Conservation (phyloP, 352 stramenopile genomes). For the Globisporangium canariense region DNA sequence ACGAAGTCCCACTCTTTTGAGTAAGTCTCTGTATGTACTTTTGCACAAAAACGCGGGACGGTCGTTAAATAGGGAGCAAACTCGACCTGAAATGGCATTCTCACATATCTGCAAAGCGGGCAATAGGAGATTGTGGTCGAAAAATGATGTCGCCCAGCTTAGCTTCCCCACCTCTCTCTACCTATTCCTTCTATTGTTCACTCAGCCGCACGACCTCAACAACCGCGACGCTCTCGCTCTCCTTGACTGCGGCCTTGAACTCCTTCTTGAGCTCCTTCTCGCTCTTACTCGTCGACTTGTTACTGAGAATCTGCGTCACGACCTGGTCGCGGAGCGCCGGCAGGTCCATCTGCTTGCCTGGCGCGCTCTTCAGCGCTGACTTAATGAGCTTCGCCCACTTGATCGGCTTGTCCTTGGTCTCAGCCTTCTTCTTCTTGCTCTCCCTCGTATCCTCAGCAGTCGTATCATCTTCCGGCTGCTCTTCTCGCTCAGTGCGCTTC, state of each 20-base stretch:
- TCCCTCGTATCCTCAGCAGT: constrained; percentile 32
- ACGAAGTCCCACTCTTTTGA: no score
- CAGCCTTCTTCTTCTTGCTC: constrained; percentile 33
- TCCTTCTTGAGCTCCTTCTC: constrained; percentile 69
- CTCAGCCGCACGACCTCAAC: constrained; percentile 51
- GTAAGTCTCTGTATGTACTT: no score
- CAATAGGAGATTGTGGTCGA: no score
- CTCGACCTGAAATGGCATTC: no score
- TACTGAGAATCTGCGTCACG: constrained; percentile 38
- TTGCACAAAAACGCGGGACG: no score
- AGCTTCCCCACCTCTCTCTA: constrained; percentile 5
- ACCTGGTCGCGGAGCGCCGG: constrained; percentile 43
- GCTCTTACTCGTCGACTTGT: constrained; percentile 43
- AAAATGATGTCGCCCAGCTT: background rate
- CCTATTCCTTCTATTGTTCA: constrained; percentile 15
- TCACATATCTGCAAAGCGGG: no score
- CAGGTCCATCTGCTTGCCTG: constrained; percentile 51
- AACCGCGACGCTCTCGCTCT: constrained; percentile 36
- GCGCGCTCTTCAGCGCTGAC: constrained; percentile 39
- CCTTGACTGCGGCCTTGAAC: constrained; percentile 46
- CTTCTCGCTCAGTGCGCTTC: constrained; percentile 41
- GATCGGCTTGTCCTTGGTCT: constrained; percentile 34
- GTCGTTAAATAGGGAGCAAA: no score
- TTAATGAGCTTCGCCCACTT: constrained; percentile 80
- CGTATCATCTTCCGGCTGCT: constrained; percentile 17